Evolutionary conservation across 495 filamentous ascomycete genomes (phyloP).

Genomic region (Cryomyces minteri): DNA sequence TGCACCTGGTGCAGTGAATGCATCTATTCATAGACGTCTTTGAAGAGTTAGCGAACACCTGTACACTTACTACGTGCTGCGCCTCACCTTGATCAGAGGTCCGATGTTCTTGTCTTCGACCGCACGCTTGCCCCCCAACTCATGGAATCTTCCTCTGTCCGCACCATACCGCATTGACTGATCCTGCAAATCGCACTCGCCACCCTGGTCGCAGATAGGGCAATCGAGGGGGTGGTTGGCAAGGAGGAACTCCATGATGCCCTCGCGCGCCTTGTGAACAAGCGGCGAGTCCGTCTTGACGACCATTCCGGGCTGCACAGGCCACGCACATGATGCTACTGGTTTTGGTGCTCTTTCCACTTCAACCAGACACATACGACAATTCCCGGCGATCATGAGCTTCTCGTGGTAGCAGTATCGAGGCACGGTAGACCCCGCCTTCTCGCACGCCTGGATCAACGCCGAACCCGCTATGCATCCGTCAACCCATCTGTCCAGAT

Average conservation of each 20-base stretch:
- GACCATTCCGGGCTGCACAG: slow-evolving; percentile 94
- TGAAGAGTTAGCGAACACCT: slow-evolving; percentile 2
- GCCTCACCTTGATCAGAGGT: slow-evolving; percentile 65
- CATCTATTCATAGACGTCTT: slow-evolving; percentile 98
- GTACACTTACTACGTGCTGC: neutral
- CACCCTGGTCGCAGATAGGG: slow-evolving; percentile 92
- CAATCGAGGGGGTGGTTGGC: slow-evolving; percentile 97
- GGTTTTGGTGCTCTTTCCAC: slow-evolving; percentile 91
- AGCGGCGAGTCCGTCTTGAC: slow-evolving; percentile 95
- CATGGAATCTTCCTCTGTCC: slow-evolving; percentile 91
- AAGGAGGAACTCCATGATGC: slow-evolving; percentile 96
- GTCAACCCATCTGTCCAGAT: slow-evolving; percentile 1
- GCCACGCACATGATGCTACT: slow-evolving; percentile 96
- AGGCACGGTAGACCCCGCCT: slow-evolving; percentile 79
- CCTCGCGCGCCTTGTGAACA: slow-evolving; percentile 91
- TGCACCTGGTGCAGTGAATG: slow-evolving; percentile 95
- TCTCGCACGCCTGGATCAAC: slow-evolving; percentile 97
- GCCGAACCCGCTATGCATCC: slow-evolving; percentile 56
- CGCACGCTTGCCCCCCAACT: slow-evolving; percentile 82
- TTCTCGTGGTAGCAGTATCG: slow-evolving; percentile 99
- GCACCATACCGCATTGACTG: slow-evolving; percentile 98
- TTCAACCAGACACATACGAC: slow-evolving; percentile 98
- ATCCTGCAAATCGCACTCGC: slow-evolving; percentile 96
- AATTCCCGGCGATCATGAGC: slow-evolving; percentile 96
- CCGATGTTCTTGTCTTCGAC: slow-evolving; percentile 99